phyloP scores from a whole-genome alignment of 805 yeast species.

The Ogataea ganodermae region DNA sequence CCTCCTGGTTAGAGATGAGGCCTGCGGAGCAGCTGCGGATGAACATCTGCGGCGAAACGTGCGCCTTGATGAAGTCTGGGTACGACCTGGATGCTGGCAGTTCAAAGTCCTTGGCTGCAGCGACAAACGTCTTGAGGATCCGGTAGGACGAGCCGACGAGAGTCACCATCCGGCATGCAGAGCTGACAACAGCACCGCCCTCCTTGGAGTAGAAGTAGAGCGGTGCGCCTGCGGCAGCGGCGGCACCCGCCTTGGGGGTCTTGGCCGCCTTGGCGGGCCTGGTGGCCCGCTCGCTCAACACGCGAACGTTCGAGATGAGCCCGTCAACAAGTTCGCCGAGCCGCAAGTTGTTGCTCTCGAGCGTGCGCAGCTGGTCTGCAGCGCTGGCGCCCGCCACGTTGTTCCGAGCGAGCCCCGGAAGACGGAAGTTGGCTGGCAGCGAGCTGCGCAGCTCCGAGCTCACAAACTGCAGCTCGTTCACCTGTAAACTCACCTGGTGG shows the following conservation, averaged over 20 bases:
- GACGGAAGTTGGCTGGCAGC: conserved; percentile 25
- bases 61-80: conserved; percentile 61
- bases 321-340: conserved; percentile 63
- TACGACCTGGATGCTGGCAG: conserved; percentile 60
- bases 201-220: conserved; percentile 61
- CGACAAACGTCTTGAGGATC: conserved; percentile 57
- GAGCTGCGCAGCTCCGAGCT: conserved; percentile 23
- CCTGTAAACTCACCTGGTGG: conserved; percentile 65
- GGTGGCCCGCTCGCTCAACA: conserved; percentile 46
- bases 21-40: conserved; percentile 63
- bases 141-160: conserved; percentile 48
- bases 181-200: conserved; percentile 49
- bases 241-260: conserved; percentile 12
- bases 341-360: conserved; percentile 45
- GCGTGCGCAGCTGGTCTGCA: conserved; percentile 46
- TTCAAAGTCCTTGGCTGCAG: conserved; percentile 66
- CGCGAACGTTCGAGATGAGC: conserved; percentile 63
- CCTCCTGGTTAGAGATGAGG: conserved; percentile 45
- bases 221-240: conserved; percentile 1
- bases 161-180: conserved; percentile 49
- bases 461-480: conserved; percentile 53
- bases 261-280: conserved; percentile 17
- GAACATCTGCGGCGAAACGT: conserved; percentile 61
- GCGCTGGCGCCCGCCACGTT: conserved; percentile 31
- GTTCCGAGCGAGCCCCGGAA: conserved; percentile 31